Base-by-base conservation (phyloP, 495 filamentous ascomycete species). In the Astrocystis sublimbata region DNA sequence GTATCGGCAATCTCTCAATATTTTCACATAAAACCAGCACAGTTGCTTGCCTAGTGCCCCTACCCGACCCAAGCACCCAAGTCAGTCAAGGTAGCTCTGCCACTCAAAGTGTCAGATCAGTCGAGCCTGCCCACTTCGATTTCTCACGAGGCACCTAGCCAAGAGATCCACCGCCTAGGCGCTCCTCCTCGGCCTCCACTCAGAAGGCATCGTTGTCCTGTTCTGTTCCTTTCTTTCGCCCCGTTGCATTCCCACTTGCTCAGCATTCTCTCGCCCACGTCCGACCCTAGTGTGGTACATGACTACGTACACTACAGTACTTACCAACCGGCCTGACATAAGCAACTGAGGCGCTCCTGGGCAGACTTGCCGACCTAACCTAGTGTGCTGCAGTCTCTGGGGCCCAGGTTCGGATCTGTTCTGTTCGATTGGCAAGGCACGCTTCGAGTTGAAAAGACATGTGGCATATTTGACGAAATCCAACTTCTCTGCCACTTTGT, bases 401-500 rank as follows among this genome's bases (percentile, higher is more conserved):
- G n/a, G n/a, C 15, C 35, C 15, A 17, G 15, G n/a, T 21, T 42
- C 41, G 19, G 19, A 21, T n/a, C 6, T 43, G 6, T n/a, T n/a
- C n/a, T n/a, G n/a, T n/a, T n/a, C n/a, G n/a, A n/a, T n/a, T n/a
- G 41, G 41, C 1, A 43, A 21, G 19, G 19, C 13, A 24, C 30
- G 46, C 54, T 45, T 40, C 26, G 45, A 19, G 9, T 45, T 33
- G 35, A 63, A 69, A 70, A 68, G 68, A 68, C 65, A 72, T 72
- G 70, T 72, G 70, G 70, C 70, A 68, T 70, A 62, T 70, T 70
- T 70, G 49, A 68, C 58, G 4, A 43, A 21, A 31, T 33, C 35
- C 35, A 31, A 62, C 28, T 51, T n/a, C 42, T 55, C 35, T 56
- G 28, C 52, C 58, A 30, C 46, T 47, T n/a, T 62, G 30, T 56